Evolutionary conservation across 345 rosid genomes (phyloP), one percentile per base, ranked within the genome.

Genomic region (Hibiscus mutabilis): DNA sequence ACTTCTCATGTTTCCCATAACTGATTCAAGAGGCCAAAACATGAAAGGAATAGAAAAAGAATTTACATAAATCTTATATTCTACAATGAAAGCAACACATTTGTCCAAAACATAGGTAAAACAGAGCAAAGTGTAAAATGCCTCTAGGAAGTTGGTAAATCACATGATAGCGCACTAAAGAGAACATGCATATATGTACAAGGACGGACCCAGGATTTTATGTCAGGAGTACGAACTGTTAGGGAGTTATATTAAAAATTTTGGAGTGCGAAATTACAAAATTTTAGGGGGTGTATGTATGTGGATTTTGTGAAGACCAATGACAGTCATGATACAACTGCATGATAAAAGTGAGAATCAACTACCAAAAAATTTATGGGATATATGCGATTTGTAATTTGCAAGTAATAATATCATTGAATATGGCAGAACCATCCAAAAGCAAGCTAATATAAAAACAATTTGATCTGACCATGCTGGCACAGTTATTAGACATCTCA

Each of bases 1-100:
- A 57, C 79, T 70, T 78, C 67, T 84, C n/a, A 76, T 66, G 73
- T 66, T 47, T 78, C 76, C 89, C 93, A 86, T 89, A 66, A 60
- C 83, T 78, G 79, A 71, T 67, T 15, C 33, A 76, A 24, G 15
- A 64, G 60, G 29, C 3, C 14, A 33, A n/a, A 33, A 37, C 10
- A 37, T 37, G 42, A 37, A 7, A 35, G 6, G 40, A 7, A 35
- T 1, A 40, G 11, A 29, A 40, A 37, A 8, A 6, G 60, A 3
- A 12, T 15, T 25, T 25, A 16, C 42, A 47, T 66, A 47, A 16
- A 65, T 65, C 52, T 61, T 42, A 47, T 24, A 15, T 44, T 66
- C 57, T 46, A 66, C 35, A 24, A 66, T 66, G 56, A 15, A 6
- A 27, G 31, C 56, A 22, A 24, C 37, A 66, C 55, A 53, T 24